These are phyloP conservation scores for Dendrobium huoshanense DNA, from an alignment of 106 monocot species.

Conservation along the genomic window DNA sequence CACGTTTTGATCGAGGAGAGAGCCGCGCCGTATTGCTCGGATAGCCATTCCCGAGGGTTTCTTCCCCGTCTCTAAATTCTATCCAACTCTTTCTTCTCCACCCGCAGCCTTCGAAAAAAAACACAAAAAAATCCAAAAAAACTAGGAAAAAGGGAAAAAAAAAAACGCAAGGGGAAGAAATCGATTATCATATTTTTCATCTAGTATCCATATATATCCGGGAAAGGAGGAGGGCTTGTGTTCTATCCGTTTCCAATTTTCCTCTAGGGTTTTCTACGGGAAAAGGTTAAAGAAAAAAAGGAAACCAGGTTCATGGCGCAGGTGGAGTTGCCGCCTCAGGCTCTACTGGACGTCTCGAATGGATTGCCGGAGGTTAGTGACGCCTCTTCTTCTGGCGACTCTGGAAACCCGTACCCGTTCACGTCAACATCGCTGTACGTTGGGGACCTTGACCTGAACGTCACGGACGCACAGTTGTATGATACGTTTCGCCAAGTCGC, in stretches of 20 bases:
- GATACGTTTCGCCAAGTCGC: slow-evolving; percentile 68
- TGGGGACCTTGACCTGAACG: slow-evolving; percentile 65
- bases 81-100: background rate
- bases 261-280: background rate
- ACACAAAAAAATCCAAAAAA: background rate
- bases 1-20: too few relatives aligned
- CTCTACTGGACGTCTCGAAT: background rate
- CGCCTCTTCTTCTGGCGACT: background rate
- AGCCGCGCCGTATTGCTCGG: too few relatives aligned
- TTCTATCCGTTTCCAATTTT: background rate
- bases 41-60: background rate
- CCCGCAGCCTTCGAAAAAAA: background rate
- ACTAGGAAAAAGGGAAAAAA: background rate
- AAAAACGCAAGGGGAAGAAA: background rate
- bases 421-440: slow-evolving; percentile 54
- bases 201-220: background rate
- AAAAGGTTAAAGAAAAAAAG: background rate
- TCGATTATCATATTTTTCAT: background rate
- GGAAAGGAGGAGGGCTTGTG: background rate
- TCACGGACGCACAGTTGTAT: slow-evolving; percentile 73
- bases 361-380: background rate
- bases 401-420: slow-evolving; percentile 2
- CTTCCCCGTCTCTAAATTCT: background rate
- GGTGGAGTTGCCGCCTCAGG: slow-evolving; percentile 2
- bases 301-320: slow-evolving; percentile 12